phyloP scores from a whole-genome alignment of 2,329 filamentous ascomycete species.

The Harringtonia lauricola region DNA sequence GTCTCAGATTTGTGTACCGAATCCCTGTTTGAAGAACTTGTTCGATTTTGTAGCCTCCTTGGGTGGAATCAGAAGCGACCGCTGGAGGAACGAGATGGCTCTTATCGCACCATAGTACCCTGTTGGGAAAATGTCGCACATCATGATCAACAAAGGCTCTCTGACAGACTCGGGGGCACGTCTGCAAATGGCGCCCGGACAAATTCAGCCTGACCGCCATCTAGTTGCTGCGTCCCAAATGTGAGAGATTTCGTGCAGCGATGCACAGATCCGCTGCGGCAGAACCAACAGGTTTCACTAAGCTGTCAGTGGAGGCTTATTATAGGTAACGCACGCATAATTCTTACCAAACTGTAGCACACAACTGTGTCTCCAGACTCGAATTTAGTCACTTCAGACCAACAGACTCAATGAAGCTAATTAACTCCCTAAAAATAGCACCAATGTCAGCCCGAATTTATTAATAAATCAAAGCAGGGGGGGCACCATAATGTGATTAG shows the following conservation, averaged over 20 bases:
- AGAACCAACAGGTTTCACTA: conserved; percentile 5
- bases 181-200: conserved; percentile 5
- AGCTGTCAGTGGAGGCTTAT: not conserved
- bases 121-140: conserved; percentile 8
- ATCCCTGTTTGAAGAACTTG: not conserved
- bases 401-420: not conserved
- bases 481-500: conserved; percentile 5
- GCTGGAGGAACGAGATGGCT: conserved; percentile 3
- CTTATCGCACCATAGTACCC: conserved; percentile 8
- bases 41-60: not conserved
- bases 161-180: not conserved
- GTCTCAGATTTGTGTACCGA: not conserved
- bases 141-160: conserved; percentile 1
- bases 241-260: conserved; percentile 3
- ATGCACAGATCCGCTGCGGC: conserved; percentile 4
- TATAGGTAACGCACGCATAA: not conserved
- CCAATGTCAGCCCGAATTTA: no score
- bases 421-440: no score
- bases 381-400: no score
- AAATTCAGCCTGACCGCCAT: conserved; percentile 6
- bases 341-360: no score
- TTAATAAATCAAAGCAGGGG: no score
- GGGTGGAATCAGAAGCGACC: not conserved
- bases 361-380: not conserved
- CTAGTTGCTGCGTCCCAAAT: conserved; percentile 3